Conservation (phyloP, 2,329 filamentous ascomycete genomes). For the Ophiostoma ips region DNA sequence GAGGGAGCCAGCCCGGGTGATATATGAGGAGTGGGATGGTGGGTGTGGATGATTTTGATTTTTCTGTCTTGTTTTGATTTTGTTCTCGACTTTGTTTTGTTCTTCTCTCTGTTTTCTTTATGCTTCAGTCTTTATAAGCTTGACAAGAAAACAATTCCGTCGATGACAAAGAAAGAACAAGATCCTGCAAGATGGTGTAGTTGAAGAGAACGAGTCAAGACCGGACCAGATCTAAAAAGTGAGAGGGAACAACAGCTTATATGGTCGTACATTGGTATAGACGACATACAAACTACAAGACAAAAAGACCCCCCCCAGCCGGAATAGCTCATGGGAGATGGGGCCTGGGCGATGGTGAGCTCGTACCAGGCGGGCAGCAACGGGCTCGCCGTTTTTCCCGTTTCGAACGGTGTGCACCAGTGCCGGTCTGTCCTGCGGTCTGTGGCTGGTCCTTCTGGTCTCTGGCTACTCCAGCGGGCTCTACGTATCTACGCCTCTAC, state of each 20-base stretch:
- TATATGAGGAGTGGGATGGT: background rate
- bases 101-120: background rate
- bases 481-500: background rate
- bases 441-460: background rate
- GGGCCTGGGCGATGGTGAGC: slow-evolving; percentile 2
- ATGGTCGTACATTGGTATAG: slow-evolving; percentile 3
- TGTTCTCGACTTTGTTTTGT: background rate
- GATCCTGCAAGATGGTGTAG: too few relatives aligned
- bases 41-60: background rate
- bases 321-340: slow-evolving; percentile 1
- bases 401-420: background rate
- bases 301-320: too few relatives aligned
- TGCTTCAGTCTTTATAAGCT: background rate
- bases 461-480: background rate
- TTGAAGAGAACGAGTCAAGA: too few relatives aligned
- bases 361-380: slow-evolving; percentile 5
- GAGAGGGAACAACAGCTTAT: slow-evolving; percentile 6
- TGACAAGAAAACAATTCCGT: background rate
- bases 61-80: background rate
- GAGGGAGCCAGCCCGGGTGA: background rate
- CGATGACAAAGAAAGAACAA: background rate
- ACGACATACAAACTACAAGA: background rate
- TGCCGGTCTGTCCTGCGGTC: background rate
- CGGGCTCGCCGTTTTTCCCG: slow-evolving; percentile 5
- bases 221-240: too few relatives aligned